Evolutionary conservation across 2,329 filamentous ascomycete species (phyloP).

Genomic region (Corniculantispora saksenae): DNA sequence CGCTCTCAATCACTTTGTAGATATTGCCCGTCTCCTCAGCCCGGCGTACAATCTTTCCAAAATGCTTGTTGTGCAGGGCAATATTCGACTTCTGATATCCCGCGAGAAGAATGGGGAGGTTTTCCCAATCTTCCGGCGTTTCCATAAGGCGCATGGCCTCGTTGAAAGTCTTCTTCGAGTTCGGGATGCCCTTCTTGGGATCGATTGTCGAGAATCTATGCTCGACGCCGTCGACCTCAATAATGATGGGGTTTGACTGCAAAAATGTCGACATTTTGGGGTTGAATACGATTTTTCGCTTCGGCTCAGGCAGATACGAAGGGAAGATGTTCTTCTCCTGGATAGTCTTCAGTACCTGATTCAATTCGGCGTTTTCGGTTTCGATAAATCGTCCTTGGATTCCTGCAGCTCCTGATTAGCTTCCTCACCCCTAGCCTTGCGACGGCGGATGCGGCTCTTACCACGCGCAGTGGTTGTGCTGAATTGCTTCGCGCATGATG

Average conservation of each 20-base stretch:
- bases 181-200: constrained; percentile 43
- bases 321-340: constrained; percentile 63
- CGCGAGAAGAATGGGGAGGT: constrained; percentile 53
- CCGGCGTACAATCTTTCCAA: constrained; percentile 42
- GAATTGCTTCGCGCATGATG: constrained; percentile 7
- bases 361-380: constrained; percentile 55
- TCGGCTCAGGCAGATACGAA: constrained; percentile 53
- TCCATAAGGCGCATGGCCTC: constrained; percentile 47
- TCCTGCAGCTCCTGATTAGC: constrained; percentile 28
- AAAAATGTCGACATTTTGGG: constrained; percentile 49
- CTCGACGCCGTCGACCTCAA: constrained; percentile 59
- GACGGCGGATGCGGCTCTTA: neutral
- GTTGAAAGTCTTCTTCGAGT: constrained; percentile 40
- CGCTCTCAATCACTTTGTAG: constrained; percentile 51
- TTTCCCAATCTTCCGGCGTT: constrained; percentile 51
- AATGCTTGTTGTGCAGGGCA: constrained; percentile 36
- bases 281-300: constrained; percentile 56
- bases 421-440: constrained; percentile 7
- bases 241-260: constrained; percentile 55
- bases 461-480: constrained; percentile 13
- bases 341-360: constrained; percentile 52
- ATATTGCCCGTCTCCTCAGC: constrained; percentile 44
- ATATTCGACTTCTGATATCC: constrained; percentile 48
- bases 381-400: constrained; percentile 48
- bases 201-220: constrained; percentile 53